These are phyloP conservation scores for Hymenoscyphus infarciens DNA, from an alignment of 2,329 filamentous ascomycete species.

Conservation along the genomic window DNA sequence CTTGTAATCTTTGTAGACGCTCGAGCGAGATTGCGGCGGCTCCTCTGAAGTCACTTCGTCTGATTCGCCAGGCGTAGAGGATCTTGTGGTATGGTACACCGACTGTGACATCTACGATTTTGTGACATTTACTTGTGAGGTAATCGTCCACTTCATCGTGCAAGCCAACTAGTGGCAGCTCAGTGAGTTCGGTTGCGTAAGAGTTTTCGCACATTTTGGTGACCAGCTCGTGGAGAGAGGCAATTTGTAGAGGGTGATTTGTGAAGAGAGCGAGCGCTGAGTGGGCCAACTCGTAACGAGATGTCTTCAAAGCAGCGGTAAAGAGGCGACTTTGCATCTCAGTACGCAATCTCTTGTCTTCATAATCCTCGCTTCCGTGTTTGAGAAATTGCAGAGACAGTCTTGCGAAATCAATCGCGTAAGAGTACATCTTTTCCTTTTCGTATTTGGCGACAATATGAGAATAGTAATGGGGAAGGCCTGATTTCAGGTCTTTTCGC, in stretches of 20 bases:
- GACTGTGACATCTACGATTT: conserved; percentile 60
- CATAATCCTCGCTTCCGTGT: conserved; percentile 14
- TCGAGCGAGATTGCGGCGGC: conserved; percentile 61
- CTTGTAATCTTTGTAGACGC: conserved; percentile 58
- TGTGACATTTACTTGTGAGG: conserved; percentile 67
- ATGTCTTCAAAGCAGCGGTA: conserved; percentile 73
- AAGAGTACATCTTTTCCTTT: conserved; percentile 69
- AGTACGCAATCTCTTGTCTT: conserved; percentile 43
- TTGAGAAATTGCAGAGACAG: conserved; percentile 63
- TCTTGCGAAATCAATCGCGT: conserved; percentile 79
- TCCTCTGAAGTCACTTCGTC: conserved; percentile 83
- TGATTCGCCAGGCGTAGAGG: conserved; percentile 86
- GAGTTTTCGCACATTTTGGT: conserved; percentile 66
- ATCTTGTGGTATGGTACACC: conserved; percentile 80
- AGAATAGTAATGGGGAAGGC: conserved; percentile 78
- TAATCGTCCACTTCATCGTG: conserved; percentile 76
- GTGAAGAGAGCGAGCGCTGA: conserved; percentile 70
- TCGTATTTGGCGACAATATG: conserved; percentile 85
- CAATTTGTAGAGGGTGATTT: conserved; percentile 67
- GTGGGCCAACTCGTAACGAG: conserved; percentile 79
- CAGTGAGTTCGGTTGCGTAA: conserved; percentile 64
- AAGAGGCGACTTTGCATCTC: conserved; percentile 84
- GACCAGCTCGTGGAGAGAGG: conserved; percentile 67
- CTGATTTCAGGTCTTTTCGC: conserved; percentile 64
- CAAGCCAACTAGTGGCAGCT: conserved; percentile 74